Base-by-base conservation (phyloP, 139 green algal genomes). In the Diplosphaera chodatii region DNA sequence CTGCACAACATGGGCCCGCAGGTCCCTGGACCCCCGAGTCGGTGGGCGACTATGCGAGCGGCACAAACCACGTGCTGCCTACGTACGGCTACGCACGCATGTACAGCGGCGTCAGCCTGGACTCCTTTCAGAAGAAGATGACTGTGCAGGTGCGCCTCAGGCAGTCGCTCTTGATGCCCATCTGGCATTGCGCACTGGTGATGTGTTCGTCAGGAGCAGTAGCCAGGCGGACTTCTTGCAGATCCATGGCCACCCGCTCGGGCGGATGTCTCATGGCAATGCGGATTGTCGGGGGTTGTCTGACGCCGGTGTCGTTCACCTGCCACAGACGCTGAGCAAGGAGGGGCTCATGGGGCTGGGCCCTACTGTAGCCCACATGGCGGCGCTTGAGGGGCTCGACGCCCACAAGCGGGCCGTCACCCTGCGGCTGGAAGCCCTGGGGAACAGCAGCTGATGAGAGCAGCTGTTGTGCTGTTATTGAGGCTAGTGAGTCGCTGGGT, bases 21-120 rank as follows among this genome's bases (percentile, higher is more conserved):
- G 48, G 48, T 5, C 48, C 48, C 48, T 59, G 86, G 83, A 99
- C 95, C 0, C 95, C 95, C 3, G 95, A 99, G 86, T 93, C 80
- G 28, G 94, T 99, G 30, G 95, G 95, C 20, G 95, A 99, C 85
- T 99, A 99, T 77, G 95, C 95, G 32, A 93, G 83, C 33, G 95
- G 95, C 63, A 99, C 95, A 62, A 99, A 99, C 86, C 95, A 99
- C 83, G 84, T 93, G 70, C 83, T 99, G 71, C 95, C 95, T 5
- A 99, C 95, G 10, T 99, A 99, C 78, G 95, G 92, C 62, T 99
- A 98, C 74, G 89, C 94, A 10, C 85, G 90, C 55, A 99, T 99
- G 95, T 99, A 99, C 85, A 90, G 80, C 62, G 95, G 95, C 1
- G 95, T 99, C 1, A 91, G 78, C 10, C 78, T 99, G 48, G 95